A percentile compares a stretch with the other conserved stretches of the same genome.
phyloP scores from a whole-genome alignment of 495 filamentous ascomycete genomes.

The Talaromyces ruber region DNA sequence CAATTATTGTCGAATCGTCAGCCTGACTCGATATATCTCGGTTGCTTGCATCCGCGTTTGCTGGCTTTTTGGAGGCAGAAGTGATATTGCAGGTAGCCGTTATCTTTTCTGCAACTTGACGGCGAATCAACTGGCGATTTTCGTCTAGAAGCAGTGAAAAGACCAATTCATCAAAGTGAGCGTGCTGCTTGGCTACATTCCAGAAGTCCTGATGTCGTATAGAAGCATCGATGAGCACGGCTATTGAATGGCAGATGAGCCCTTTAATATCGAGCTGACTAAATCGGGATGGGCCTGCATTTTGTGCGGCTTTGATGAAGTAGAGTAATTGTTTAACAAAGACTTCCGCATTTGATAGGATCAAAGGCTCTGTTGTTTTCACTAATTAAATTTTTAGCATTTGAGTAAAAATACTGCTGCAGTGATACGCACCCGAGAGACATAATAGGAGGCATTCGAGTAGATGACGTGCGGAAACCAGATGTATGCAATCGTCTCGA shows the following conservation, averaged over 20 bases:
- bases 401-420: not conserved
- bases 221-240: slow-evolving; percentile 57
- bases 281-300: slow-evolving; percentile 1
- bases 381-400: slow-evolving; percentile 2
- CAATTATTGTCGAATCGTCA: slow-evolving; percentile 22
- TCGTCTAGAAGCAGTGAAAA: slow-evolving; percentile 28
- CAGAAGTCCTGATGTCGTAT: slow-evolving; percentile 51
- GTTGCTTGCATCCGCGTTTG: slow-evolving; percentile 9
- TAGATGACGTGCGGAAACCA: slow-evolving; percentile 23
- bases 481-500: slow-evolving; percentile 12
- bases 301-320: slow-evolving; percentile 22
- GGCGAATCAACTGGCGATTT: slow-evolving; percentile 20
- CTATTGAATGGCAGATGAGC: slow-evolving; percentile 47
- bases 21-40: slow-evolving; percentile 2
- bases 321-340: slow-evolving; percentile 22
- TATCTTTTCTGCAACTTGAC: slow-evolving; percentile 28
- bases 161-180: slow-evolving; percentile 33
- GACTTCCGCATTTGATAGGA: slow-evolving; percentile 12
- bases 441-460: slow-evolving; percentile 29
- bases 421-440: slow-evolving; percentile 11
- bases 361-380: not conserved
- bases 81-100: slow-evolving; percentile 21
- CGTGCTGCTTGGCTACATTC: slow-evolving; percentile 41
- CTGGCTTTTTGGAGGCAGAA: slow-evolving; percentile 18
- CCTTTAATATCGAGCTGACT: slow-evolving; percentile 16